A percentile compares a stretch with the other conserved stretches of the same genome.
Evolutionary conservation across 352 stramenopile species (phyloP).

Genomic region (Aphanomyces astaci): DNA sequence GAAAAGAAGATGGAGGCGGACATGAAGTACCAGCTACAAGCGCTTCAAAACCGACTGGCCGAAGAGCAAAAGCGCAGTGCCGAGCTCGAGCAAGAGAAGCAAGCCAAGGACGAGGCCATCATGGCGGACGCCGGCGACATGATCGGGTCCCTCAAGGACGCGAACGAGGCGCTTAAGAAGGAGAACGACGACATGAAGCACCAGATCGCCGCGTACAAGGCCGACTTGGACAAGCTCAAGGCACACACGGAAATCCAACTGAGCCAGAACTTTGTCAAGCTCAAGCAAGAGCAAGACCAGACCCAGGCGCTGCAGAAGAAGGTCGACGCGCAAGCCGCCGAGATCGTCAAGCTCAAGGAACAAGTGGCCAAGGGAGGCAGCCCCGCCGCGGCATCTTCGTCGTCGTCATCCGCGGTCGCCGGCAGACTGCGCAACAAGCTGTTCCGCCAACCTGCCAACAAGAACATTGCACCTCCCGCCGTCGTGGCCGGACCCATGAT

Average conservation of each 20-base stretch:
- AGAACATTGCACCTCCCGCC: slow-evolving; percentile 36
- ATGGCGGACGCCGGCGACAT: slow-evolving; percentile 75
- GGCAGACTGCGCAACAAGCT: slow-evolving; percentile 31
- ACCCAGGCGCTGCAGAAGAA: slow-evolving; percentile 71
- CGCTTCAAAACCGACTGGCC: slow-evolving; percentile 65
- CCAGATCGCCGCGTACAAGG: slow-evolving; percentile 48
- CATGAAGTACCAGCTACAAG: slow-evolving; percentile 78
- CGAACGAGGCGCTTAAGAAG: slow-evolving; percentile 68
- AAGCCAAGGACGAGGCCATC: slow-evolving; percentile 42
- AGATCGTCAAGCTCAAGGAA: slow-evolving; percentile 71
- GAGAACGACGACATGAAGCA: slow-evolving; percentile 72
- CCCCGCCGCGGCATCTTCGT: slow-evolving; percentile 25
- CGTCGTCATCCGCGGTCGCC: slow-evolving; percentile 32
- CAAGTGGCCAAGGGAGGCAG: slow-evolving; percentile 16
- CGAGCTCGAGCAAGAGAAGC: slow-evolving; percentile 42
- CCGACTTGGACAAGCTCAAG: slow-evolving; percentile 65
- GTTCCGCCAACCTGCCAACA: slow-evolving; percentile 77
- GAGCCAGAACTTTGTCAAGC: slow-evolving; percentile 61
- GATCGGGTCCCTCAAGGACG: slow-evolving; percentile 73
- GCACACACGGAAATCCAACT: slow-evolving; percentile 71
- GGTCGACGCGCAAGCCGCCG: slow-evolving; percentile 50
- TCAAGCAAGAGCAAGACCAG: slow-evolving; percentile 64
- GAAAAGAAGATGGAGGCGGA: slow-evolving; percentile 79
- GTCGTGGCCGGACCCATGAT: slow-evolving; percentile 42
- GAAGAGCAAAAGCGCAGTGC: slow-evolving; percentile 75